Percentiles rank a stretch among this genome's conserved stretches.
Evolutionary conservation across 1,139 yeast species (phyloP).

Genomic region (Suhomyces atakaporum): DNA sequence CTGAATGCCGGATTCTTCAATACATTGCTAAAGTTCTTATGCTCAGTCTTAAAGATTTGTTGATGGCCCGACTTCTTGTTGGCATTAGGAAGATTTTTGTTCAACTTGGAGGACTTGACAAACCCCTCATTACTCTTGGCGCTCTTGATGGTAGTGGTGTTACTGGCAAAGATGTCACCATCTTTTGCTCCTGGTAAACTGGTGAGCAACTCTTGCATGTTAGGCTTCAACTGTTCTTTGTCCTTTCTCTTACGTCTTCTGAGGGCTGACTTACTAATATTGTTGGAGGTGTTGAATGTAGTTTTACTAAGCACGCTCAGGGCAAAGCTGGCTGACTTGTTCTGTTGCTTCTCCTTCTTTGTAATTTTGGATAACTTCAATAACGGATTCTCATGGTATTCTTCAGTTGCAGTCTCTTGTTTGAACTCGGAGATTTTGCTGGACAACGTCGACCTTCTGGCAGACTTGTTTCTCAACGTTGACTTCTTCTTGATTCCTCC

Average conservation of each 20-base stretch:
- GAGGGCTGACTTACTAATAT: slow-evolving; percentile 63
- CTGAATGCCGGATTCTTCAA: slow-evolving; percentile 54
- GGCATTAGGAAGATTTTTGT: slow-evolving; percentile 61
- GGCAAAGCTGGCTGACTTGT: slow-evolving; percentile 33
- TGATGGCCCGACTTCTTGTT: slow-evolving; percentile 57
- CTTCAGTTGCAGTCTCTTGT: slow-evolving; percentile 18
- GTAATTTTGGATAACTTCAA: slow-evolving; percentile 54
- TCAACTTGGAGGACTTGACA: slow-evolving; percentile 26
- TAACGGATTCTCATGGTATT: slow-evolving; percentile 49
- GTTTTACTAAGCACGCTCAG: slow-evolving; percentile 31
- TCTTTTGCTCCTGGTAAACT: slow-evolving; percentile 47
- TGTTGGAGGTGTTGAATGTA: slow-evolving; percentile 36
- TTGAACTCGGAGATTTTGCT: slow-evolving; percentile 32
- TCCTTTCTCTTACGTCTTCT: slow-evolving; percentile 67
- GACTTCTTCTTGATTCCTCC: slow-evolving; percentile 41
- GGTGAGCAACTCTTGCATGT: slow-evolving; percentile 60
- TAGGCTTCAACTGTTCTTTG: slow-evolving; percentile 63
- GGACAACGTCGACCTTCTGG: slow-evolving; percentile 23
- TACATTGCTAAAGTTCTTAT: slow-evolving; percentile 54
- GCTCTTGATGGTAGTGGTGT: slow-evolving; percentile 12
- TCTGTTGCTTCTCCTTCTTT: slow-evolving; percentile 55
- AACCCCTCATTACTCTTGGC: slow-evolving; percentile 15
- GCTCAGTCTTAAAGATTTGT: slow-evolving; percentile 54
- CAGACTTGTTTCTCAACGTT: slow-evolving; percentile 37
- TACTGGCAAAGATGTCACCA: slow-evolving; percentile 14